phyloP scores from a whole-genome alignment of 495 filamentous ascomycete species.

The Daldinia grandis region DNA sequence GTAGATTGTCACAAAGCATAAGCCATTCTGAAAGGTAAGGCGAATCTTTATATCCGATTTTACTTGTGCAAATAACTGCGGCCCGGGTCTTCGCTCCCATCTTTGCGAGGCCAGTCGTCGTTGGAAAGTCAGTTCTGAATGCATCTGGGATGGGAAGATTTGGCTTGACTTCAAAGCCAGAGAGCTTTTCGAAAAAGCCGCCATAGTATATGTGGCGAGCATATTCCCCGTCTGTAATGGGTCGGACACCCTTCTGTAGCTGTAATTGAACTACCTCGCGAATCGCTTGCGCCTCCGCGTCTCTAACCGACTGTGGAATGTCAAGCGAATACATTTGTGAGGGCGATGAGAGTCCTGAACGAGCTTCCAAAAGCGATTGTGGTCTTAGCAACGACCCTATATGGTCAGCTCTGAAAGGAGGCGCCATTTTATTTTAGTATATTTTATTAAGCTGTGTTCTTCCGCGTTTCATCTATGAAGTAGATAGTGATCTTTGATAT shows the following conservation, averaged over 20 bases:
- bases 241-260: constrained; percentile 69
- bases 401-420: constrained; percentile 84
- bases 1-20: constrained; percentile 67
- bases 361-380: constrained; percentile 68
- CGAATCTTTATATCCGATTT: constrained; percentile 72
- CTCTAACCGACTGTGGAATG: constrained; percentile 54
- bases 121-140: constrained; percentile 44
- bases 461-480: no score
- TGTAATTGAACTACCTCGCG: constrained; percentile 70
- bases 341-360: constrained; percentile 45
- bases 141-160: constrained; percentile 53
- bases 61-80: constrained; percentile 74
- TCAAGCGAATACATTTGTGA: constrained; percentile 55
- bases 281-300: constrained; percentile 70
- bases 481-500: no score
- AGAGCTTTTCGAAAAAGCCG: constrained; percentile 76
- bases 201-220: constrained; percentile 70
- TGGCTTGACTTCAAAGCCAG: constrained; percentile 53
- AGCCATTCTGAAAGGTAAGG: constrained; percentile 75
- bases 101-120: constrained; percentile 48
- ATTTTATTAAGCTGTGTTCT: neutral
- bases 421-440: constrained; percentile 51
- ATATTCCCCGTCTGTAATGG: constrained; percentile 80
- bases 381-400: constrained; percentile 82
- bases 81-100: constrained; percentile 67